These are phyloP conservation scores for Cunninghamia lanceolata DNA, from an alignment of 75 land plant genomes.

Conservation along the genomic window DNA sequence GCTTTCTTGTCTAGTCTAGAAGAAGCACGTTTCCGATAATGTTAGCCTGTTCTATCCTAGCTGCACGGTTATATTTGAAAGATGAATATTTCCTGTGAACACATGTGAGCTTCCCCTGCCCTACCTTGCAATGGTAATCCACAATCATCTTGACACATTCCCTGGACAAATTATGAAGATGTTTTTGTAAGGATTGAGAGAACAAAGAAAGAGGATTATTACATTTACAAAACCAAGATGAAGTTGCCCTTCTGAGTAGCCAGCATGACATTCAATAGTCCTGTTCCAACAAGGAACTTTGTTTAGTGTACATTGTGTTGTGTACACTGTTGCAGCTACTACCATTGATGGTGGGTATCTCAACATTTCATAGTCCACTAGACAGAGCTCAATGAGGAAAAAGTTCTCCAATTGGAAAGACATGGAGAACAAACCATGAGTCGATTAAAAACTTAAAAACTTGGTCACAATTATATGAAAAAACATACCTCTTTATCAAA, in stretches of 20 bases:
- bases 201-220: neutral
- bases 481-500: constrained; percentile 59
- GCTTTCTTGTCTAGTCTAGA: constrained; percentile 8
- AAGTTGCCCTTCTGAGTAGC: constrained; percentile 65
- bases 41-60: constrained; percentile 49
- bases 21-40: constrained; percentile 28
- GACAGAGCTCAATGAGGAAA: constrained; percentile 79
- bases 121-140: constrained; percentile 70
- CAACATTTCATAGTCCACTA: constrained; percentile 89
- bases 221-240: neutral
- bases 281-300: constrained; percentile 55
- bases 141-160: constrained; percentile 88
- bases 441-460: too few relatives aligned
- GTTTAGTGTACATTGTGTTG: constrained; percentile 64
- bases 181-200: neutral
- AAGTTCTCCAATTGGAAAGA: constrained; percentile 56
- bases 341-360: constrained; percentile 76
- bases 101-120: constrained; percentile 72
- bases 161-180: constrained; percentile 30
- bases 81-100: constrained; percentile 84
- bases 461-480: neutral
- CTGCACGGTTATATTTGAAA: constrained; percentile 52
- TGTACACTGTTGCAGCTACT: constrained; percentile 89
- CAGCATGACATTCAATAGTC: constrained; percentile 58
- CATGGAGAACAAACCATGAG: neutral